phyloP scores from a whole-genome alignment of 257 asterid species.

The Solanum chiquidenum region DNA sequence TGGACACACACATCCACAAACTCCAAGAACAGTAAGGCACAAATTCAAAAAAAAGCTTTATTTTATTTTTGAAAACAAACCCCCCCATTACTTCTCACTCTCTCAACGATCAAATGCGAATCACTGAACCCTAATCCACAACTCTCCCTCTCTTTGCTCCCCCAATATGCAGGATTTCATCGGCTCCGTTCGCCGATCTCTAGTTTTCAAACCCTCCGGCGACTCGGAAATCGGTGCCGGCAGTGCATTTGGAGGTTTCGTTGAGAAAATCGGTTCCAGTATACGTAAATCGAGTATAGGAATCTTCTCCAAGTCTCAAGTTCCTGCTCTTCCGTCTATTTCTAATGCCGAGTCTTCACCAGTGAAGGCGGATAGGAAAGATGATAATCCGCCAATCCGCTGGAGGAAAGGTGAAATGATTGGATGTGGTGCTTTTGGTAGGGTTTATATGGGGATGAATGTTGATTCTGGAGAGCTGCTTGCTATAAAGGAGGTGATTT shows the following conservation, averaged over 20 bases:
- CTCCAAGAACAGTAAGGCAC: not conserved
- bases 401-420: slow-evolving; percentile 96
- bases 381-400: slow-evolving; percentile 58
- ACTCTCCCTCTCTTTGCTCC: not conserved
- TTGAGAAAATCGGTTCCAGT: slow-evolving; percentile 88
- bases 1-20: not conserved
- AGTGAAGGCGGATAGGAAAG: slow-evolving; percentile 16
- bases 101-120: slow-evolving; percentile 26
- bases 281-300: slow-evolving; percentile 89
- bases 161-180: slow-evolving; percentile 76
- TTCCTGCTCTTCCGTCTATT: slow-evolving; percentile 48
- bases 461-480: slow-evolving; percentile 91
- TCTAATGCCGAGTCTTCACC: slow-evolving; percentile 13
- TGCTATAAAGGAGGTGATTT: slow-evolving; percentile 79
- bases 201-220: slow-evolving; percentile 71
- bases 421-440: slow-evolving; percentile 96
- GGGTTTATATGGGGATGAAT: slow-evolving; percentile 99
- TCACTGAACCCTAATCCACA: slow-evolving; percentile 17
- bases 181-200: slow-evolving; percentile 92
- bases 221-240: slow-evolving; percentile 10
- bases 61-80: slow-evolving; percentile 33
- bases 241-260: slow-evolving; percentile 66
- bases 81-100: slow-evolving; percentile 10
- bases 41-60: slow-evolving; percentile 5
- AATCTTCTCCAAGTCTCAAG: slow-evolving; percentile 51